A percentile compares a stretch with the other conserved stretches of the same genome.
Evolutionary conservation across 345 rosid genomes (phyloP).

Genomic region (thale cress (Arabidopsis thaliana)): TAIR10.1 NC_003075.7:128501-129000

Average conservation of each 20-base stretch:
- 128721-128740: constrained; percentile 35
- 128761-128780: constrained; percentile 62
- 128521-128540: background rate
- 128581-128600: constrained; percentile 46
- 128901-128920: constrained; percentile 36
- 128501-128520: background rate
- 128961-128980: constrained; percentile 67
- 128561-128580: constrained; percentile 23
- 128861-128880: constrained; percentile 42
- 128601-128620: background rate
- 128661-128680: constrained; percentile 5
- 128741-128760: constrained; percentile 37
- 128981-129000: constrained; percentile 66
- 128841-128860: constrained; percentile 42
- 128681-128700: constrained; percentile 35
- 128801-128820: constrained; percentile 56
- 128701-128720: constrained; percentile 20
- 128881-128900: constrained; percentile 47
- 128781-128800: constrained; percentile 79
- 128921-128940: constrained; percentile 70
- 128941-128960: constrained; percentile 64
- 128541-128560: background rate
- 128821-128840: constrained; percentile 70
- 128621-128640: background rate
- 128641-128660: constrained; percentile 29